These are phyloP conservation scores for Xylariaceae sp. DNA, from an alignment of 2,329 filamentous ascomycete genomes.

Conservation along the genomic window DNA sequence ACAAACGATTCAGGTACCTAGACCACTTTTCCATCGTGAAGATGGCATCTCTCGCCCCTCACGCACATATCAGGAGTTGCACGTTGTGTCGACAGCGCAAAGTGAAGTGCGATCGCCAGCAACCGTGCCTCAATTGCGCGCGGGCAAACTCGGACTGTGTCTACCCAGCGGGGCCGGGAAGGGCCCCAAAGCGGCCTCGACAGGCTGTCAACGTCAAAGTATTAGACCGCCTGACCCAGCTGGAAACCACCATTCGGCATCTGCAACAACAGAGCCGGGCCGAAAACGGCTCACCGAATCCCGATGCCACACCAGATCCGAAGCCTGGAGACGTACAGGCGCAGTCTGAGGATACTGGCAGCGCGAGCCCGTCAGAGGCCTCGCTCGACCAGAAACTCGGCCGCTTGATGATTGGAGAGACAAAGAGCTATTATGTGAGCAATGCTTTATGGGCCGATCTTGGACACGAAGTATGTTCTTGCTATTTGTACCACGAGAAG, in stretches of 20 bases:
- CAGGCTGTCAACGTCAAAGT: slow-evolving; percentile 11
- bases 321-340: neutral
- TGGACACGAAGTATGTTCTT: slow-evolving; percentile 24
- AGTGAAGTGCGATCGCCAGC: slow-evolving; percentile 17
- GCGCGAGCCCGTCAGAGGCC: slow-evolving; percentile 1
- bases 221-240: slow-evolving; percentile 12
- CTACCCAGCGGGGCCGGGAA: slow-evolving; percentile 12
- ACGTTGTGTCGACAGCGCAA: slow-evolving; percentile 17
- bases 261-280: slow-evolving; percentile 3
- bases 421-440: slow-evolving; percentile 15
- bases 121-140: slow-evolving; percentile 16
- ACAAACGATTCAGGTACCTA: too few relatives aligned
- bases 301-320: neutral
- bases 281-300: neutral
- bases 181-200: slow-evolving; percentile 15
- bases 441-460: slow-evolving; percentile 25
- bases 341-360: neutral
- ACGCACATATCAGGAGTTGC: slow-evolving; percentile 11
- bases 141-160: slow-evolving; percentile 10
- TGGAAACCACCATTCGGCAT: slow-evolving; percentile 14
- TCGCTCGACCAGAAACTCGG: slow-evolving; percentile 6
- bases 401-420: slow-evolving; percentile 13
- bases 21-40: too few relatives aligned
- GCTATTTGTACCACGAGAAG: neutral
- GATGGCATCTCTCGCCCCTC: too few relatives aligned